A percentile compares a stretch with the other conserved stretches of the same genome.
These are phyloP conservation scores for Chalaropsis thielavioides DNA, from an alignment of 2,329 filamentous ascomycete species.

Conservation along the genomic window DNA sequence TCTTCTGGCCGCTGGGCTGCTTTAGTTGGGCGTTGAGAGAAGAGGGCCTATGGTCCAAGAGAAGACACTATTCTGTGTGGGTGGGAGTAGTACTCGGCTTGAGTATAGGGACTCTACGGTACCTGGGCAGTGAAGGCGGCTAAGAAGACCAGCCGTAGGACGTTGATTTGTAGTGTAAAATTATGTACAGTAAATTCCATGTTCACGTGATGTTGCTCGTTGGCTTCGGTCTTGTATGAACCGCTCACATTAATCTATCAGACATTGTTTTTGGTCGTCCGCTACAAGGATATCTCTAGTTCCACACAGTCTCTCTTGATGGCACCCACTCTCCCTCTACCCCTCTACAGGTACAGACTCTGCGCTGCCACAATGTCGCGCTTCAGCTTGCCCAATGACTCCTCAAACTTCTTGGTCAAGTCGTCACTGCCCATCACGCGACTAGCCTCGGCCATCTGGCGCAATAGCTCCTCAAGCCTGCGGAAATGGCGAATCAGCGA, in stretches of 20 bases:
- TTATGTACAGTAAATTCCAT: background rate
- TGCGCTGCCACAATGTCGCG: slow-evolving; percentile 92
- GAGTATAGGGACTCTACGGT: slow-evolving; percentile 39
- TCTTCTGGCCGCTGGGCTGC: slow-evolving; percentile 85
- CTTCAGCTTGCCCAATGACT: slow-evolving; percentile 68
- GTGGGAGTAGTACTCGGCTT: slow-evolving; percentile 79
- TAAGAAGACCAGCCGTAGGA: background rate
- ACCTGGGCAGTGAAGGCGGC: slow-evolving; percentile 21
- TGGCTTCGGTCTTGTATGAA: background rate
- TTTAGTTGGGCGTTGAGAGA: slow-evolving; percentile 74
- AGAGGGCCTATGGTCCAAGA: slow-evolving; percentile 71
- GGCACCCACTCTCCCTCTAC: background rate
- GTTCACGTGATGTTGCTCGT: background rate
- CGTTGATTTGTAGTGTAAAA: slow-evolving; percentile 14
- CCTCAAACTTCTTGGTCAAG: slow-evolving; percentile 80
- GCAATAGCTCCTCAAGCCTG: slow-evolving; percentile 79
- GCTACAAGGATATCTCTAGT: slow-evolving; percentile 2
- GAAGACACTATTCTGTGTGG: slow-evolving; percentile 42
- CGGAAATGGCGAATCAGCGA: slow-evolving; percentile 93
- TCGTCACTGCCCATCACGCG: slow-evolving; percentile 99
- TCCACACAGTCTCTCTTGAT: background rate
- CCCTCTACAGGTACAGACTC: slow-evolving; percentile 68
- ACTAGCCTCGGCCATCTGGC: slow-evolving; percentile 87
- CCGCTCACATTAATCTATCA: slow-evolving; percentile 10
- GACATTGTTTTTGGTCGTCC: background rate